These are phyloP conservation scores for Aspergillus aculeatinus DNA, from an alignment of 2,329 filamentous ascomycete genomes.

Conservation along the genomic window DNA sequence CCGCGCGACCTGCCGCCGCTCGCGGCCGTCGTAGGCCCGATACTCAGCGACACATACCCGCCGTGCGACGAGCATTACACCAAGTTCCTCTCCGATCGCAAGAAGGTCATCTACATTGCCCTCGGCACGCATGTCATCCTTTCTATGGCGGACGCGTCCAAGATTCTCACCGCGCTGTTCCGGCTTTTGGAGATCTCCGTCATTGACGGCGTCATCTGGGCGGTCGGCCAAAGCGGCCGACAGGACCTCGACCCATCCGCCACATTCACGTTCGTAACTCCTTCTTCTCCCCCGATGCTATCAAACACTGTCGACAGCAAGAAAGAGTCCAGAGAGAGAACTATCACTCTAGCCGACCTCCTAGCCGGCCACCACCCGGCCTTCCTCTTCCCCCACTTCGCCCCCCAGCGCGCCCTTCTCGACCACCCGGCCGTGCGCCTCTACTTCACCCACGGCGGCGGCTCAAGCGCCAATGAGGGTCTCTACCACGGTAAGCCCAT, in stretches of 20 bases:
- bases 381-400: conserved; percentile 38
- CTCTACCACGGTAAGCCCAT: conserved; percentile 42
- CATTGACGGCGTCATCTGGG: conserved; percentile 46
- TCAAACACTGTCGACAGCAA: not conserved
- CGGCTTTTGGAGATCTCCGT: conserved; percentile 18
- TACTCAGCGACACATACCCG: conserved; percentile 38
- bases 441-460: conserved; percentile 46
- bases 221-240: conserved; percentile 26
- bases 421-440: conserved; percentile 29
- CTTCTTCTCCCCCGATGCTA: not conserved
- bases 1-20: conserved; percentile 46
- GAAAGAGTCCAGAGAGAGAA: not conserved
- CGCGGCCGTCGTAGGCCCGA: conserved; percentile 42
- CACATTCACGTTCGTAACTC: not conserved
- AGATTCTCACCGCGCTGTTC: conserved; percentile 34
- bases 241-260: conserved; percentile 13
- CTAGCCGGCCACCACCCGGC: conserved; percentile 30
- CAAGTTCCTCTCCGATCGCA: conserved; percentile 34
- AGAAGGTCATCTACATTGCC: conserved; percentile 42
- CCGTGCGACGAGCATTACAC: conserved; percentile 25
- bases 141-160: conserved; percentile 27
- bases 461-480: conserved; percentile 44
- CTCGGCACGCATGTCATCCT: conserved; percentile 46
- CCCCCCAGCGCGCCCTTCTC: conserved; percentile 45
- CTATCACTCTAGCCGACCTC: conserved; percentile 24